A percentile compares a stretch with the other conserved stretches of the same genome.
phyloP scores from a whole-genome alignment of 495 filamentous ascomycete species.

The Trichoderma virens region DNA sequence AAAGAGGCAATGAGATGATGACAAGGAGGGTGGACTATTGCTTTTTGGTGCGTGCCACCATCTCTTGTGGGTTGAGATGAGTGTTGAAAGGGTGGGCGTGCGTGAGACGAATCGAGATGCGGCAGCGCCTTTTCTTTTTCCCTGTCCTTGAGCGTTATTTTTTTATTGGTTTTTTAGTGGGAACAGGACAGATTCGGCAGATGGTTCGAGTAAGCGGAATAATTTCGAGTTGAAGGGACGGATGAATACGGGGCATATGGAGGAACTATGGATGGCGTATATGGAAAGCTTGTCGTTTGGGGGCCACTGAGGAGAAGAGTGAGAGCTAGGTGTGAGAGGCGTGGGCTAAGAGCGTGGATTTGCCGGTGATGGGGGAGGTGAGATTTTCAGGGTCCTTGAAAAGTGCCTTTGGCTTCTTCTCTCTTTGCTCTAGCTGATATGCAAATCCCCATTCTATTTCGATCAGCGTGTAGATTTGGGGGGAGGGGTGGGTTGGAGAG shows the following conservation, averaged over 20 bases:
- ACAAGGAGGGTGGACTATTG: background rate
- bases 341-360: background rate
- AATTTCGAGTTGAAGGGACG: background rate
- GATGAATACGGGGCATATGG: background rate
- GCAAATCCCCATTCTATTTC: background rate
- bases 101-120: background rate
- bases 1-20: conserved; percentile 1
- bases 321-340: background rate
- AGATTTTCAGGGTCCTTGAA: conserved; percentile 4
- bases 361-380: background rate
- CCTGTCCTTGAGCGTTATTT: background rate
- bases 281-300: background rate
- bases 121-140: background rate
- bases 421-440: background rate
- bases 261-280: background rate
- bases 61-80: background rate
- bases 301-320: background rate
- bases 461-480: background rate
- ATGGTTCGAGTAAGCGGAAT: background rate
- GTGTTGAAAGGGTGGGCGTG: background rate
- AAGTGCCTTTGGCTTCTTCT: background rate
- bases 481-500: background rate
- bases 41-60: background rate
- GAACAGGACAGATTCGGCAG: background rate
- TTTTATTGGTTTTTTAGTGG: background rate